Conservation (phyloP, 306 rosid species). For the Medicago lupulina region DNA sequence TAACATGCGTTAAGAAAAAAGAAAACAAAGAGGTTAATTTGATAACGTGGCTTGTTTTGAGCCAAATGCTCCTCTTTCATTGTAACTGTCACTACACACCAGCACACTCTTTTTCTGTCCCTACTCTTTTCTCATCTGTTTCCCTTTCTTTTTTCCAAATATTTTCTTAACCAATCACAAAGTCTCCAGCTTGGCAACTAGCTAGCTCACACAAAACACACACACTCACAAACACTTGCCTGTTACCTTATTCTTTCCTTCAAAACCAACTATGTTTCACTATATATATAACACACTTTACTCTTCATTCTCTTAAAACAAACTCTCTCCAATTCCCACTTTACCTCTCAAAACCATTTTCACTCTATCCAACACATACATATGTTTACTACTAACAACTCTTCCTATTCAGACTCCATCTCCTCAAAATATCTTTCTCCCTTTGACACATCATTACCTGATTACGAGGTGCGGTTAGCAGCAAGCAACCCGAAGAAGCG, state of each 20-base stretch:
- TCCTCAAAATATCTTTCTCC: not conserved
- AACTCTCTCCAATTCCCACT: not conserved
- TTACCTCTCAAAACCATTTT: not conserved
- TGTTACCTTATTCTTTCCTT: not conserved
- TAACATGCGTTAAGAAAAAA: no score
- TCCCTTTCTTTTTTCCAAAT: not conserved
- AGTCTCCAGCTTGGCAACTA: not conserved
- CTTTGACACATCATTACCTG: not conserved
- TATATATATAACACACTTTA: not conserved
- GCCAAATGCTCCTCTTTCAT: not conserved
- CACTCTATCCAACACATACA: not conserved
- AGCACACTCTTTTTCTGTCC: not conserved
- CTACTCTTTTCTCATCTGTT: not conserved
- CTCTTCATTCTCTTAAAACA: not conserved
- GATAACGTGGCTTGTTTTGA: not conserved
- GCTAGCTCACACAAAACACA: not conserved
- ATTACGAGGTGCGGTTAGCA: not conserved
- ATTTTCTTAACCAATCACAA: not conserved
- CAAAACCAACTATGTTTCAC: not conserved
- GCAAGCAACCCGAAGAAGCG: not conserved
- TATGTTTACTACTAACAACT: not conserved
- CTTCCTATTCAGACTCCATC: not conserved
- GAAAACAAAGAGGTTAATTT: not conserved
- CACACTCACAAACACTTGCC: not conserved
- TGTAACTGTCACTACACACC: not conserved